Percentiles rank a stretch among this genome's conserved stretches.
phyloP scores from a whole-genome alignment of 371 early-diverging fungal species.

The Mortierella sp. region DNA sequence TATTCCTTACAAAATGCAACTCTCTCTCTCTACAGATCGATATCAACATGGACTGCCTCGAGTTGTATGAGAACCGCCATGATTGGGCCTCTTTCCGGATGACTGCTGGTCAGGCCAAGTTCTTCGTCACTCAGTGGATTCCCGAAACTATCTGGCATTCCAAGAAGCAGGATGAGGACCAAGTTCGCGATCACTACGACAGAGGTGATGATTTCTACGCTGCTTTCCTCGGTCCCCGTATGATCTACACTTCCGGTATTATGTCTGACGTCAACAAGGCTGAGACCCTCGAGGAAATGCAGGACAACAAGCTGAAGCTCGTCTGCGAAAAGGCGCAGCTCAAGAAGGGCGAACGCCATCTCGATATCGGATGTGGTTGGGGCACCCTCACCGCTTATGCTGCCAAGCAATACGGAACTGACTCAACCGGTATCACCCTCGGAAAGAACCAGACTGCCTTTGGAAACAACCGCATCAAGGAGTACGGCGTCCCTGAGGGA shows the following conservation, averaged over 20 bases:
- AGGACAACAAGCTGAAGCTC: conserved; percentile 93
- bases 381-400: conserved; percentile 93
- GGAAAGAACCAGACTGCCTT: conserved; percentile 92
- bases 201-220: conserved; percentile 98
- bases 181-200: conserved; percentile 98
- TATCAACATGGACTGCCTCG: conserved; percentile 88
- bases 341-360: conserved; percentile 89
- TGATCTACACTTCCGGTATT: conserved; percentile 97
- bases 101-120: conserved; percentile 87
- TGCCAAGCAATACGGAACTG: conserved; percentile 87
- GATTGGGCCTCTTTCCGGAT: conserved; percentile 95
- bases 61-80: conserved; percentile 91
- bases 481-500: conserved; percentile 81
- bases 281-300: conserved; percentile 94
- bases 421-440: conserved; percentile 95
- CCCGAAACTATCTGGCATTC: conserved; percentile 96
- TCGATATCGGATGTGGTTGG: conserved; percentile 99
- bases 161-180: conserved; percentile 95
- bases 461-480: conserved; percentile 87
- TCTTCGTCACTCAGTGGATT: conserved; percentile 95
- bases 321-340: conserved; percentile 91
- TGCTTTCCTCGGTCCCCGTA: conserved; percentile 92
- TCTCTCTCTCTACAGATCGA: conserved; percentile 69
- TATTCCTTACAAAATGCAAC: not conserved
- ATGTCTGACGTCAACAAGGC: conserved; percentile 78